Percentiles rank a stretch among this genome's conserved stretches.
Conservation (phyloP, 2,329 filamentous ascomycete species). For the Pseudocercospora crystallina region DNA sequence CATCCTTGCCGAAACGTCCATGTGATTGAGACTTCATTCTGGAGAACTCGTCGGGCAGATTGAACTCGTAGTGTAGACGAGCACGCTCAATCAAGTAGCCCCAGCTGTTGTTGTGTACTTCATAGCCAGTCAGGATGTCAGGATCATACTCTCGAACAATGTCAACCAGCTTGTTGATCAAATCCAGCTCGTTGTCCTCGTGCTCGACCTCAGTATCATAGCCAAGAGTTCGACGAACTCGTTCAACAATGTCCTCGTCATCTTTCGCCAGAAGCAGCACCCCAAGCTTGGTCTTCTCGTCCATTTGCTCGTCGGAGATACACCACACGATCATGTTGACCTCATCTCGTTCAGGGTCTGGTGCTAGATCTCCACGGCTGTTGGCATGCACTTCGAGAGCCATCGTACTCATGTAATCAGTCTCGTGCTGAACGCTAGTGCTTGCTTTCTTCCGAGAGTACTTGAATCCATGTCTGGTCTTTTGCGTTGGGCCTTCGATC, state of each 20-base stretch:
- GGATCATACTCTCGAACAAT: constrained; percentile 83
- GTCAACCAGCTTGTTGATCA: constrained; percentile 82
- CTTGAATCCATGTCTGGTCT: constrained; percentile 78
- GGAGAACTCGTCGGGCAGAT: constrained; percentile 88
- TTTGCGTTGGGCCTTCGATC: constrained; percentile 84
- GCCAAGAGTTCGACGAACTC: constrained; percentile 60
- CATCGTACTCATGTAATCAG: constrained; percentile 95
- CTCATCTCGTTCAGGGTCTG: constrained; percentile 88
- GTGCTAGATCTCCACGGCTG: constrained; percentile 74
- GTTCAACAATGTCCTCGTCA: constrained; percentile 57
- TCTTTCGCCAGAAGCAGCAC: constrained; percentile 62
- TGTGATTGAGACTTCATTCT: constrained; percentile 82
- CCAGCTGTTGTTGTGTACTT: constrained; percentile 92
- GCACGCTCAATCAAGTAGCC: constrained; percentile 93
- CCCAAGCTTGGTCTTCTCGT: constrained; percentile 68
- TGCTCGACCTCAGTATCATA: constrained; percentile 63
- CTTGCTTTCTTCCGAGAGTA: constrained; percentile 75
- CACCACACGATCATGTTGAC: constrained; percentile 90
- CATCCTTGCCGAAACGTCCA: constrained; percentile 80
- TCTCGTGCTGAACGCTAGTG: constrained; percentile 77
- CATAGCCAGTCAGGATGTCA: constrained; percentile 90
- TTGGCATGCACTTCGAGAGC: constrained; percentile 91
- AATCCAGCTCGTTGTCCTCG: constrained; percentile 77
- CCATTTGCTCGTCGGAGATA: constrained; percentile 62
- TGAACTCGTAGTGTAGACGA: constrained; percentile 79